These are phyloP conservation scores for Phellopilus nigrolimitatus DNA, from an alignment of 1,284 basidiomycete genomes.

Conservation along the genomic window DNA sequence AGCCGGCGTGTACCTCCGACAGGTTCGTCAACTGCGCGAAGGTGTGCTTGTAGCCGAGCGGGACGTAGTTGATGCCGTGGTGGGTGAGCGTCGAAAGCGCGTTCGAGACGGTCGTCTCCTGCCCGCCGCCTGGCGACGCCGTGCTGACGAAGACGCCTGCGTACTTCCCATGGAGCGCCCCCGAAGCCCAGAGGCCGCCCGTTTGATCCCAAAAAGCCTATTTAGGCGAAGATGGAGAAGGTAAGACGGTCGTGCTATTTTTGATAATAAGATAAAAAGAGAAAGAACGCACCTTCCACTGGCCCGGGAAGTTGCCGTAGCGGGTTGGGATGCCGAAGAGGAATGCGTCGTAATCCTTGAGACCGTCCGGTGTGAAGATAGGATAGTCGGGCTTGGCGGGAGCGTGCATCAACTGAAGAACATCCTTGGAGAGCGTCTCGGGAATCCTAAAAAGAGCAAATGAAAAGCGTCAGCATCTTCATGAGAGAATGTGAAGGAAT, in stretches of 20 bases:
- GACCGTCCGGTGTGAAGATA: constrained; percentile 58
- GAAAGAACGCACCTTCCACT: constrained; percentile 53
- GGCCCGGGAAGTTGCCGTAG: constrained; percentile 65
- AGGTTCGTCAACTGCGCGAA: constrained; percentile 57
- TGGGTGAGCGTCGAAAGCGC: constrained; percentile 73
- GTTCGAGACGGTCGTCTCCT: constrained; percentile 65
- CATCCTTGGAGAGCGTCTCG: constrained; percentile 80
- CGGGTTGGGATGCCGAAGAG: constrained; percentile 78
- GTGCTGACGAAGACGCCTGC: constrained; percentile 70
- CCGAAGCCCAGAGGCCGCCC: constrained; percentile 70
- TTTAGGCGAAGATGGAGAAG: constrained; percentile 4
- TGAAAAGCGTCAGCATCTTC: constrained; percentile 1
- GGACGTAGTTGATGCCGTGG: constrained; percentile 78
- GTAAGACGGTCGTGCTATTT: constrained; percentile 6
- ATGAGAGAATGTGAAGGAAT: constrained; percentile 1
- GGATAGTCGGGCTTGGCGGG: constrained; percentile 71
- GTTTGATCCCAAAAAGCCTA: constrained; percentile 81
- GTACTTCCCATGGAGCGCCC: constrained; percentile 78
- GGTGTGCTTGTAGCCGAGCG: constrained; percentile 67
- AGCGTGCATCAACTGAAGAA: constrained; percentile 76
- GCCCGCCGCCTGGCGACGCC: constrained; percentile 63
- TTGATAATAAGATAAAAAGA: neutral
- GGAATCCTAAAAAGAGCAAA: constrained; percentile 46
- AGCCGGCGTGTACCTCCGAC: constrained; percentile 66
- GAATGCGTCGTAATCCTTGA: constrained; percentile 66